These are phyloP conservation scores for Cryphonectria parasitica DNA, from an alignment of 2,329 filamentous ascomycete species.

Conservation along the genomic window DNA sequence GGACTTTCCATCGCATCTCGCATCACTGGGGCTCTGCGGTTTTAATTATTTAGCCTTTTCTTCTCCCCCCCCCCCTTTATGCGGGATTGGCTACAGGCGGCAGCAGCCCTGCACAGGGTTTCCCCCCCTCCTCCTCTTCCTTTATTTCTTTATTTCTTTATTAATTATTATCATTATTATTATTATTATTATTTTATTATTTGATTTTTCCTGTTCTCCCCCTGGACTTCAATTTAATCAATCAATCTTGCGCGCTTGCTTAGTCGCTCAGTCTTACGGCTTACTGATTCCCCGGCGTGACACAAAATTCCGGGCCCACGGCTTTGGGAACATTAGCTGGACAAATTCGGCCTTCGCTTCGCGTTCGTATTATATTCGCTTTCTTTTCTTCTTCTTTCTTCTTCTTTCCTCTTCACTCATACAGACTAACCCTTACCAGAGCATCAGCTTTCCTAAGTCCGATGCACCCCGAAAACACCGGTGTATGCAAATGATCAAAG, in stretches of 20 bases:
- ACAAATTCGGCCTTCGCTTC: background rate
- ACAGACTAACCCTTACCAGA: background rate
- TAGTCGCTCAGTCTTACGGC: conserved; percentile 1
- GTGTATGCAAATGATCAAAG: background rate
- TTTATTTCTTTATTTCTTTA: no score
- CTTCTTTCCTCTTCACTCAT: background rate
- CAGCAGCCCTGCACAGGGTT: background rate
- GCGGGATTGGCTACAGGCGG: background rate
- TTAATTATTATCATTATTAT: no score
- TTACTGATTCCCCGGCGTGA: conserved; percentile 17
- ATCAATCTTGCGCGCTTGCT: conserved; percentile 2
- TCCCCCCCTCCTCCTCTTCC: background rate
- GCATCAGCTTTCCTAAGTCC: background rate
- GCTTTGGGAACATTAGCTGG: background rate
- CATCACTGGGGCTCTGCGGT: background rate
- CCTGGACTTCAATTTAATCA: background rate
- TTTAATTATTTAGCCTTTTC: no score
- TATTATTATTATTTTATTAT: no score
- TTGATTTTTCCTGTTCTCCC: background rate
- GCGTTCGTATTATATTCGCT: background rate
- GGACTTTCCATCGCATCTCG: background rate
- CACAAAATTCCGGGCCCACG: background rate
- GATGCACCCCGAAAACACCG: background rate
- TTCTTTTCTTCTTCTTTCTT: no score
- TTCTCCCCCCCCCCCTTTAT: background rate